These are phyloP conservation scores for Mycosphaerelloides madeirae DNA, from an alignment of 2,329 filamentous ascomycete species.

Conservation along the genomic window DNA sequence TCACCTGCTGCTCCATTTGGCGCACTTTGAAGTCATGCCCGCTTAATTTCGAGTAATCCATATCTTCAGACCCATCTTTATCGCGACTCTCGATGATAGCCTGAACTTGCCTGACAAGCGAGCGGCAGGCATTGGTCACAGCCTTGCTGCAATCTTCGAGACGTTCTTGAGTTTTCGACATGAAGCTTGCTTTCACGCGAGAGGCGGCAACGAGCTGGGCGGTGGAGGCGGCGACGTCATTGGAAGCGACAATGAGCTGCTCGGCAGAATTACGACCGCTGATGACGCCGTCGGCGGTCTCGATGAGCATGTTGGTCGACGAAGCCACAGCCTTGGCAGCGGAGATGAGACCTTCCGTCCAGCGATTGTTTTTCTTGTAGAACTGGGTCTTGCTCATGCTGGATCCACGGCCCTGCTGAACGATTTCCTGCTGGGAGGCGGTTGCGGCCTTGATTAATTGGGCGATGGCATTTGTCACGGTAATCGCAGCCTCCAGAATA, in stretches of 20 bases:
- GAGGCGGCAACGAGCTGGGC: slow-evolving; percentile 94
- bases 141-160: slow-evolving; percentile 89
- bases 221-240: slow-evolving; percentile 92
- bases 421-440: slow-evolving; percentile 90
- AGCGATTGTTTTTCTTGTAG: slow-evolving; percentile 99
- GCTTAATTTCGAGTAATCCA: slow-evolving; percentile 84
- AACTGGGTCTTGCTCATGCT: slow-evolving; percentile 74
- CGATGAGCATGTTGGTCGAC: slow-evolving; percentile 93
- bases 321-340: slow-evolving; percentile 92
- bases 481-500: slow-evolving; percentile 86
- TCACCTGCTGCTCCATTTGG: slow-evolving; percentile 99
- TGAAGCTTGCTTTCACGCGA: slow-evolving; percentile 94
- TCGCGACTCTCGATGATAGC: slow-evolving; percentile 85
- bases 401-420: slow-evolving; percentile 83
- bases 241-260: slow-evolving; percentile 95
- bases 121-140: slow-evolving; percentile 81
- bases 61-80: slow-evolving; percentile 68
- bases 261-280: slow-evolving; percentile 88
- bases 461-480: slow-evolving; percentile 89
- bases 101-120: slow-evolving; percentile 88
- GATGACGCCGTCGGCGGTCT: slow-evolving; percentile 94
- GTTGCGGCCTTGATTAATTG: slow-evolving; percentile 94
- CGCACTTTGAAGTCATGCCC: slow-evolving; percentile 96
- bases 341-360: slow-evolving; percentile 96
- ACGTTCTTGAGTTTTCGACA: slow-evolving; percentile 92